phyloP scores from a whole-genome alignment of 495 filamentous ascomycete species.

The Hypoxylon trugodes region DNA sequence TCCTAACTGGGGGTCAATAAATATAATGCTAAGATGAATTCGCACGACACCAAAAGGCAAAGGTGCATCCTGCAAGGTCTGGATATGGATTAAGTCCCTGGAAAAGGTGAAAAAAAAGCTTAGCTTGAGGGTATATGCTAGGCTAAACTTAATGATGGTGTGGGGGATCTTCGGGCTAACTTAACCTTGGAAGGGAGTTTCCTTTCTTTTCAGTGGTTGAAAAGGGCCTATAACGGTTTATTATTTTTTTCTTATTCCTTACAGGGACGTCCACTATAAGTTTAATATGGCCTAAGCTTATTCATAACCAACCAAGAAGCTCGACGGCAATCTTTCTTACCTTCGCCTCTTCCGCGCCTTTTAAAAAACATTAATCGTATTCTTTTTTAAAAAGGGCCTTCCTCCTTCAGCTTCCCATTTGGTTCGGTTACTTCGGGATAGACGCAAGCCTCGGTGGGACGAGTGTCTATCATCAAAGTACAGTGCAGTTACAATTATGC shows the following conservation, averaged over 20 bases:
- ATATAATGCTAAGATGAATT: background rate
- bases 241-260: background rate
- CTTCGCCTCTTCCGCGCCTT: background rate
- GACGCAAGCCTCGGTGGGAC: slow-evolving; percentile 32
- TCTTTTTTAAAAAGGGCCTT: background rate
- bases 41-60: background rate
- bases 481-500: slow-evolving; percentile 28
- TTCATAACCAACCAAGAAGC: slow-evolving; percentile 19
- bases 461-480: slow-evolving; percentile 19
- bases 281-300: background rate
- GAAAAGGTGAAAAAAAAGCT: no score
- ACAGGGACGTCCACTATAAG: background rate
- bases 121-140: no score
- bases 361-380: slow-evolving; percentile 4
- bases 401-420: background rate
- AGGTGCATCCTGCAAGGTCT: no score
- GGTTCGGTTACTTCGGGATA: slow-evolving; percentile 20
- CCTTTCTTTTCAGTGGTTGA: background rate
- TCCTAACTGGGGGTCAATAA: background rate
- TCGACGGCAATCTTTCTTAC: background rate
- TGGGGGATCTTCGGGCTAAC: slow-evolving; percentile 20
- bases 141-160: no score
- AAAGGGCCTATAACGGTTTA: background rate
- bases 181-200: background rate
- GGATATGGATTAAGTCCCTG: no score